phyloP scores from a whole-genome alignment of 345 rosid species.

The Reutealis trisperma region DNA sequence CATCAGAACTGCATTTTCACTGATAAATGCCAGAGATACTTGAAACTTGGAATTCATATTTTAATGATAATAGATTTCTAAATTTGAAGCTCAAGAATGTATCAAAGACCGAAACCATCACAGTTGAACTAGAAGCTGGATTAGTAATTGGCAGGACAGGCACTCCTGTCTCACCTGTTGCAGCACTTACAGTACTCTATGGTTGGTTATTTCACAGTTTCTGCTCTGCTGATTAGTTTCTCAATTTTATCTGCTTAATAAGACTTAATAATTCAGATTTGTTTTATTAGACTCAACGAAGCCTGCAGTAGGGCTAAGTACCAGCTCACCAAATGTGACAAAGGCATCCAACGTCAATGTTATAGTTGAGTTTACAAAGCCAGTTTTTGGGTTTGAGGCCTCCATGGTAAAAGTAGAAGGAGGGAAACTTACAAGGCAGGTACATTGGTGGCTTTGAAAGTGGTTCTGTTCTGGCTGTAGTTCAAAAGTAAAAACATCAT shows the following conservation, averaged over 20 bases:
- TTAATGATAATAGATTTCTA: slow-evolving; percentile 8
- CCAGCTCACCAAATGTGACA: slow-evolving; percentile 40
- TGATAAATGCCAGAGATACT: background rate
- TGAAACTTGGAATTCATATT: background rate
- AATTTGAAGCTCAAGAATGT: slow-evolving; percentile 44
- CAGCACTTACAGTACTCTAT: slow-evolving; percentile 44
- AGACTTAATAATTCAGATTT: slow-evolving; percentile 5
- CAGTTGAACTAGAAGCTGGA: slow-evolving; percentile 40
- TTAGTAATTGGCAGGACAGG: slow-evolving; percentile 44
- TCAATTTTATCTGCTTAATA: background rate
- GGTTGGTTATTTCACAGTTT: slow-evolving; percentile 27
- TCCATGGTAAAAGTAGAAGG: slow-evolving; percentile 46
- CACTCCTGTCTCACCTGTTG: slow-evolving; percentile 39
- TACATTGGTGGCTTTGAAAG: slow-evolving; percentile 29
- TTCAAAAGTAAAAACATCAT: slow-evolving; percentile 1
- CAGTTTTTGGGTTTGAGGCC: slow-evolving; percentile 52
- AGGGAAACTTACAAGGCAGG: slow-evolving; percentile 62
- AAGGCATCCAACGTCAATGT: slow-evolving; percentile 40
- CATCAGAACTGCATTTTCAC: background rate
- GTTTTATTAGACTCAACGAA: slow-evolving; percentile 36
- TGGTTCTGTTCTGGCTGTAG: slow-evolving; percentile 7
- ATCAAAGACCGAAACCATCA: slow-evolving; percentile 38
- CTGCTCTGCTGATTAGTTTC: slow-evolving; percentile 7
- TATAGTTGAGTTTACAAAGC: slow-evolving; percentile 53
- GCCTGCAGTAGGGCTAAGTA: slow-evolving; percentile 46